These are phyloP conservation scores for Colletotrichum higginsianum DNA, from an alignment of 2,329 filamentous ascomycete genomes.

Conservation along the genomic window DNA sequence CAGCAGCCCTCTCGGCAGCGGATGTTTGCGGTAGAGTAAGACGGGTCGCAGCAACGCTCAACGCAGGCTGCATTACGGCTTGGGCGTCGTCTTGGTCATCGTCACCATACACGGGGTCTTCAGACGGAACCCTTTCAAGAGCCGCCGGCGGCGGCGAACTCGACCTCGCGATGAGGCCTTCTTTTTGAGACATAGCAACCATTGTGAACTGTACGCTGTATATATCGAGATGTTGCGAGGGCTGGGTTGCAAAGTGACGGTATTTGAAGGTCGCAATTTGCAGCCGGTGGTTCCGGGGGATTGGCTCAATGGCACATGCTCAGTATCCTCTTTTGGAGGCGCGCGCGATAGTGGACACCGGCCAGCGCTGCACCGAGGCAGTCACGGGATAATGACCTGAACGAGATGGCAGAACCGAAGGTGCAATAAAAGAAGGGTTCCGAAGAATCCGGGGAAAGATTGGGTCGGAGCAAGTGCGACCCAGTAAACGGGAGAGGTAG, in stretches of 20 bases:
- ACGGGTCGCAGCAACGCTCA: slow-evolving; percentile 70
- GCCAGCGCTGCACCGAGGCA: slow-evolving; percentile 36
- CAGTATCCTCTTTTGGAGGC: slow-evolving; percentile 35
- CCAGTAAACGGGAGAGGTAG: slow-evolving; percentile 3
- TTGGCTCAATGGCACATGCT: slow-evolving; percentile 40
- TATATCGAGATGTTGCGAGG: not conserved
- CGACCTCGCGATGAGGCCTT: slow-evolving; percentile 15
- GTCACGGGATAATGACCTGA: slow-evolving; percentile 28
- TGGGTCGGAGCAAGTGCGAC: slow-evolving; percentile 5
- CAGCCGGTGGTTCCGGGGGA: slow-evolving; percentile 39
- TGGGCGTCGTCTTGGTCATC: slow-evolving; percentile 69
- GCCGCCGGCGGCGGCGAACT: slow-evolving; percentile 26
- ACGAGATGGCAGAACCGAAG: slow-evolving; percentile 24
- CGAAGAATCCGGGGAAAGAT: slow-evolving; percentile 17
- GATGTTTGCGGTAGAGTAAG: slow-evolving; percentile 69
- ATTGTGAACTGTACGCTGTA: slow-evolving; percentile 10
- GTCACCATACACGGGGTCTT: slow-evolving; percentile 51
- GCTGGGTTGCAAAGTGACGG: slow-evolving; percentile 8
- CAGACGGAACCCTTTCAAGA: slow-evolving; percentile 45
- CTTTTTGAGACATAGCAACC: slow-evolving; percentile 37
- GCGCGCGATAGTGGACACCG: slow-evolving; percentile 37
- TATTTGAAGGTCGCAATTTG: slow-evolving; percentile 31
- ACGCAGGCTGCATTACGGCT: slow-evolving; percentile 71
- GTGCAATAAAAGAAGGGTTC: not conserved
- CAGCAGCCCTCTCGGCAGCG: slow-evolving; percentile 71